phyloP scores from a whole-genome alignment of 2,329 filamentous ascomycete species.

The Colletotrichum falcatum region DNA sequence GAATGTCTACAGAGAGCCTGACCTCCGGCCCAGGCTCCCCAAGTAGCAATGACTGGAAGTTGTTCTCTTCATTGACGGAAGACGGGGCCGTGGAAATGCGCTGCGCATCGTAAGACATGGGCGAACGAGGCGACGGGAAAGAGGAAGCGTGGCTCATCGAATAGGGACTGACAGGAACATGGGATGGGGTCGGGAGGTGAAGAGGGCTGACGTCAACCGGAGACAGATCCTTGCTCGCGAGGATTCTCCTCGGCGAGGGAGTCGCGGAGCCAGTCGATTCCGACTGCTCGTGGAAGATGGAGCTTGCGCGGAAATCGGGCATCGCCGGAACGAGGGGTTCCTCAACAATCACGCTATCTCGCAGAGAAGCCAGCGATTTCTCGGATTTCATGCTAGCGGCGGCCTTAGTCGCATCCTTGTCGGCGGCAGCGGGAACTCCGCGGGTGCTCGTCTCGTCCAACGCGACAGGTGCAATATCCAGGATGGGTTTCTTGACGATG shows the following conservation, averaged over 20 bases:
- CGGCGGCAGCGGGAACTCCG: slow-evolving; percentile 62
- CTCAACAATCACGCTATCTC: slow-evolving; percentile 64
- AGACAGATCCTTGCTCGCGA: slow-evolving; percentile 59
- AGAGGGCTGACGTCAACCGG: slow-evolving; percentile 64
- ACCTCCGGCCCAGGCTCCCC: slow-evolving; percentile 80
- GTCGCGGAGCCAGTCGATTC: slow-evolving; percentile 56
- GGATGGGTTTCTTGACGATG: slow-evolving; percentile 42
- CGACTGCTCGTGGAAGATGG: slow-evolving; percentile 48
- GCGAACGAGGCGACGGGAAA: slow-evolving; percentile 76
- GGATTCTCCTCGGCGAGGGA: slow-evolving; percentile 58
- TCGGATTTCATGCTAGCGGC: slow-evolving; percentile 60
- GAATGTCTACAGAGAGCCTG: slow-evolving; percentile 78
- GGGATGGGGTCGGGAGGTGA: slow-evolving; percentile 57
- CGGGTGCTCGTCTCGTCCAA: slow-evolving; percentile 2
- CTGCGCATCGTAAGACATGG: slow-evolving; percentile 77
- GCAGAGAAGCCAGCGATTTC: slow-evolving; percentile 62
- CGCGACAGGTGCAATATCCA: slow-evolving; percentile 36
- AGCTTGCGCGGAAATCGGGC: slow-evolving; percentile 55
- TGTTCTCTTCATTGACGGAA: slow-evolving; percentile 77
- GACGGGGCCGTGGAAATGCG: slow-evolving; percentile 81
- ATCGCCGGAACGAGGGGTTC: slow-evolving; percentile 52
- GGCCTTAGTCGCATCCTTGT: slow-evolving; percentile 52
- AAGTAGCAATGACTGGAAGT: slow-evolving; percentile 77
- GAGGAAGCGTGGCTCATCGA: slow-evolving; percentile 74
- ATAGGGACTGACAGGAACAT: slow-evolving; percentile 71